Evolutionary conservation across 129 eudicot genomes (phyloP), one percentile per base, ranked within the genome.

Genomic region (Flaveria sonorensis): DNA sequence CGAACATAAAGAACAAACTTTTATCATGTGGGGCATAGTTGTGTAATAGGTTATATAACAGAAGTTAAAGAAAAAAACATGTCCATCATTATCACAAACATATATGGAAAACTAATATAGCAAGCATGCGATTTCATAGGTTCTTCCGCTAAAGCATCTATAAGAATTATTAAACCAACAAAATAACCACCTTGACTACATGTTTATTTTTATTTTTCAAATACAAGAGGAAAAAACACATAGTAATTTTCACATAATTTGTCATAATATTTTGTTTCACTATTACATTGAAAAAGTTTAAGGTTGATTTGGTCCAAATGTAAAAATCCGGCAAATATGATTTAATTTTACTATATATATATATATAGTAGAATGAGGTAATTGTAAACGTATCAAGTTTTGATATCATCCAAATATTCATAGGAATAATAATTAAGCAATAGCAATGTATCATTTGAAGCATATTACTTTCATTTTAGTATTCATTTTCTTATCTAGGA

Each of bases 371-470:
- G 15, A 28, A n/a, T 19, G 21, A 72, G 12, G 28, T 39, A 23
- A 53, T 72, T 19, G 9, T 18, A 66, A 52, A 43, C 28, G 32
- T 32, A 11, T 18, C 3, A 32, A 6, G 12, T 4, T 42, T 43
- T 43, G 11, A 43, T 43, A 43, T 43, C 11, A 43, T 7, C 11
- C 47, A 43, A 43, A 47, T 12, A 11, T 47, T 10, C 11, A 1
- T 43, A 43, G 47, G 10, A 43, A 43, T 13, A 47, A 1, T 10
- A 47, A 2, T 47, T 13, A 47, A 10, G 2, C 4, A 11, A 47
- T 47, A 75, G 21, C 46, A 67, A 78, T 78, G 82, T 8, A 7
- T 78, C 61, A 19, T 70, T 59, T 69, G 47, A 68, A 78, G 77
- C 66, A 51, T 23, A 15, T 19, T 52, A 10, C 11, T 76, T 51